phyloP scores from a whole-genome alignment of 768 basidiomycete genomes.

The Strobilomyces dryophilus region DNA sequence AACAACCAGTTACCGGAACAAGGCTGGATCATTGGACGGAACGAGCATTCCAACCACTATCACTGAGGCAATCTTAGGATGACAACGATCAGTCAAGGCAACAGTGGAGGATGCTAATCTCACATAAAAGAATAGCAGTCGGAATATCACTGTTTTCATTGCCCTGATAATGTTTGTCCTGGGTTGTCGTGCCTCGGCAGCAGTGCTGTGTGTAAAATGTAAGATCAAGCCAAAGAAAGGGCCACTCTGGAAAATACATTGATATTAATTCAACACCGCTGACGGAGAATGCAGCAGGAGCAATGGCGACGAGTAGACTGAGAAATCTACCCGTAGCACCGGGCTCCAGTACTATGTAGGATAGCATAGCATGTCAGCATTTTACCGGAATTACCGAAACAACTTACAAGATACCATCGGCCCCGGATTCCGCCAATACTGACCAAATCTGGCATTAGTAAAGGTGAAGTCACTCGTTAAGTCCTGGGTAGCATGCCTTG shows the following conservation, averaged over 20 bases:
- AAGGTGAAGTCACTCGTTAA: not conserved
- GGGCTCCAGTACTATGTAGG: slow-evolving; percentile 14
- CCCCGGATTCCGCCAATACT: slow-evolving; percentile 25
- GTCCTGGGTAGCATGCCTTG: not conserved
- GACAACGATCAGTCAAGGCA: not conserved
- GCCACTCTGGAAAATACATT: slow-evolving; percentile 39
- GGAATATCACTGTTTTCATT: slow-evolving; percentile 72
- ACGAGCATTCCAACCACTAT: slow-evolving; percentile 76
- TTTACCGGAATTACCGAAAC: not conserved
- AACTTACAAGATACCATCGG: slow-evolving; percentile 22
- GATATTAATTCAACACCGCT: slow-evolving; percentile 75
- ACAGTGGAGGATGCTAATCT: not conserved
- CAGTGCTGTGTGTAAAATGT: slow-evolving; percentile 42
- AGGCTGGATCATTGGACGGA: slow-evolving; percentile 53
- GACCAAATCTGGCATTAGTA: not conserved
- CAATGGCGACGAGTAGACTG: slow-evolving; percentile 18
- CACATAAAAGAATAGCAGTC: slow-evolving; percentile 46
- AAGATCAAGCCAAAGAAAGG: slow-evolving; percentile 10
- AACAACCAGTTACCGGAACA: slow-evolving; percentile 38
- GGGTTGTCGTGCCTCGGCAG: slow-evolving; percentile 74
- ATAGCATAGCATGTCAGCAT: not conserved
- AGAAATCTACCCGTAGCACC: slow-evolving; percentile 21
- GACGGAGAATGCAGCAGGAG: slow-evolving; percentile 59
- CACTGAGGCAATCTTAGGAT: slow-evolving; percentile 15
- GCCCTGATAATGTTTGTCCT: slow-evolving; percentile 77